Percentiles rank a stretch among this genome's conserved stretches.
Evolutionary conservation across 768 basidiomycete genomes (phyloP).

Genomic region (Termitomyces sp.): DNA sequence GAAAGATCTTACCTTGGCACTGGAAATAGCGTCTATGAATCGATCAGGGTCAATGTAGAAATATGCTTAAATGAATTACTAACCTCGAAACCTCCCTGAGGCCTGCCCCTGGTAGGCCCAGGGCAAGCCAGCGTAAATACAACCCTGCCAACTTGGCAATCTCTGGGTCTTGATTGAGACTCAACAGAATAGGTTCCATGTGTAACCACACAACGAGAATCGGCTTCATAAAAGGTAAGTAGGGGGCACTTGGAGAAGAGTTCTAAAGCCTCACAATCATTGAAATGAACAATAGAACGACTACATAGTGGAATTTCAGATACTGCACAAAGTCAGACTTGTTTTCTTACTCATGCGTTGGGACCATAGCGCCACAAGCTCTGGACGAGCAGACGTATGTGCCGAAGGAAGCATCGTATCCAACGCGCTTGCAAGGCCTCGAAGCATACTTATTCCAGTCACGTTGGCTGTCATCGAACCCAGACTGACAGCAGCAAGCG

Average conservation of each 20-base stretch:
- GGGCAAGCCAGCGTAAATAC: slow-evolving; percentile 3
- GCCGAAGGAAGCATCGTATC: slow-evolving; percentile 93
- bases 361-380: slow-evolving; percentile 83
- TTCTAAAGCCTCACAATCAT: background rate
- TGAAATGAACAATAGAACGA: background rate
- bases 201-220: background rate
- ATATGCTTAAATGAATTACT: slow-evolving; percentile 1
- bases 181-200: background rate
- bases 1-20: slow-evolving; percentile 53
- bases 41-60: background rate
- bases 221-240: background rate
- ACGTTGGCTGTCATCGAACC: slow-evolving; percentile 69
- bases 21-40: slow-evolving; percentile 60
- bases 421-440: slow-evolving; percentile 78
- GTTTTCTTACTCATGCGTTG: slow-evolving; percentile 74
- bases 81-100: slow-evolving; percentile 44
- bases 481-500: slow-evolving; percentile 77
- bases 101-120: slow-evolving; percentile 25
- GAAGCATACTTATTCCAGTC: slow-evolving; percentile 71
- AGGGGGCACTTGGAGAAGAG: background rate
- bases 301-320: background rate
- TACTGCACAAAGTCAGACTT: background rate
- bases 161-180: slow-evolving; percentile 6
- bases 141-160: background rate
- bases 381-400: slow-evolving; percentile 85